Evolutionary conservation across 495 filamentous ascomycete species (phyloP).

Genomic region (Arthonia radiata): DNA sequence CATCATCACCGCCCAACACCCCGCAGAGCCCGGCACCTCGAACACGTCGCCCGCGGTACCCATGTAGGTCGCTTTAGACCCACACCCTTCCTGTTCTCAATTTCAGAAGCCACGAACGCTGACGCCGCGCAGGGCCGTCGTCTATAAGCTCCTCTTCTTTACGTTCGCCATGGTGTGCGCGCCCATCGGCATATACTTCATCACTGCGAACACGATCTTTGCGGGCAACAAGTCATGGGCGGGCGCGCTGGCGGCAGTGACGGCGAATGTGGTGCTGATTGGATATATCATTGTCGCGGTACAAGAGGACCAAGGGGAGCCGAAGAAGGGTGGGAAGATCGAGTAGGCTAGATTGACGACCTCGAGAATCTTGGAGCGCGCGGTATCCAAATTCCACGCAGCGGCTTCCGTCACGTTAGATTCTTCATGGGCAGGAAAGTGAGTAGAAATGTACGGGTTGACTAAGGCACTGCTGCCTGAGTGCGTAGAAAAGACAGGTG

Average conservation of each 20-base stretch:
- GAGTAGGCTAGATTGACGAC: too few species aligned
- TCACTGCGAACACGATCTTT: conserved; percentile 56
- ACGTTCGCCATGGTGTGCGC: conserved; percentile 71
- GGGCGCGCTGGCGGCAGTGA: conserved; percentile 60
- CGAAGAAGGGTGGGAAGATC: conserved; percentile 27
- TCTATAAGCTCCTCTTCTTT: conserved; percentile 71
- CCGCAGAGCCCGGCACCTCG: conserved; percentile 7
- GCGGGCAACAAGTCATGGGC: conserved; percentile 70
- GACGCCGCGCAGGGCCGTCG: too few species aligned
- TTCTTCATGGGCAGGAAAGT: too few species aligned
- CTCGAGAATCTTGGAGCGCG: too few species aligned
- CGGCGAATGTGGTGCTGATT: conserved; percentile 78
- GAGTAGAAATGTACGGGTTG: too few species aligned
- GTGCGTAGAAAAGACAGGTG: too few species aligned
- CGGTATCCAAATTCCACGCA: too few species aligned
- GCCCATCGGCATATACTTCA: conserved; percentile 70
- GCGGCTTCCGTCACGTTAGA: too few species aligned
- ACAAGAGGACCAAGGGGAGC: conserved; percentile 58
- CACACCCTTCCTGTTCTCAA: background rate
- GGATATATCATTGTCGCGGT: conserved; percentile 81
- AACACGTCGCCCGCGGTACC: conserved; percentile 16
- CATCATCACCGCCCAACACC: background rate
- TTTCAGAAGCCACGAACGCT: background rate
- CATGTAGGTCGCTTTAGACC: conserved; percentile 8
- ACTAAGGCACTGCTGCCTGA: too few species aligned